phyloP scores from a whole-genome alignment of 2,329 filamentous ascomycete species.

The Hymenoscyphus linearis region DNA sequence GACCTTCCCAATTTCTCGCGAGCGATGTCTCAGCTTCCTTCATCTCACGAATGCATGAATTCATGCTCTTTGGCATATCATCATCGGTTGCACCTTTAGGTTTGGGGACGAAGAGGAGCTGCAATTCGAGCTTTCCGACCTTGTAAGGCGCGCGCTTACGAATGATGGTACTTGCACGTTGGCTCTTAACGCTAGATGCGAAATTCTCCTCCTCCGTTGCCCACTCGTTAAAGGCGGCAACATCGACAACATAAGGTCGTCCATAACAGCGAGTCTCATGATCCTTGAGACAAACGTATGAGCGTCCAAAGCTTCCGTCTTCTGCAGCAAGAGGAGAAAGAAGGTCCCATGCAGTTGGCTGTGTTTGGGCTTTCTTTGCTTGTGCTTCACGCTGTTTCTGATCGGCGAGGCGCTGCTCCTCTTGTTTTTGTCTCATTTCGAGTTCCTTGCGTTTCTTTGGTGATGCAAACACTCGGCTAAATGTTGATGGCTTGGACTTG shows the following conservation, averaged over 20 bases:
- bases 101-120: constrained; percentile 90
- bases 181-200: constrained; percentile 88
- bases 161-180: constrained; percentile 66
- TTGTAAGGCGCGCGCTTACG: constrained; percentile 91
- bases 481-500: constrained; percentile 76
- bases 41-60: constrained; percentile 88
- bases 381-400: constrained; percentile 60
- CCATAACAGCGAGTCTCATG: constrained; percentile 87
- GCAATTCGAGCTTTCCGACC: constrained; percentile 88
- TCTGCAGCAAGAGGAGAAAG: constrained; percentile 80
- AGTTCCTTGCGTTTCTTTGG: constrained; percentile 96
- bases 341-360: constrained; percentile 77
- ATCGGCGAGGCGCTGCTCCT: constrained; percentile 65
- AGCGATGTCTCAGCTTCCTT: constrained; percentile 80
- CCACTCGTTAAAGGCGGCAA: constrained; percentile 98
- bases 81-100: constrained; percentile 83
- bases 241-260: constrained; percentile 78
- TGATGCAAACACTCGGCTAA: constrained; percentile 87
- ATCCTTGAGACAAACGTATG: constrained; percentile 90
- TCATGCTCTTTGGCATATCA: constrained; percentile 99
- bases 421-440: constrained; percentile 76
- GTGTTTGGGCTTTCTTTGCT: constrained; percentile 55
- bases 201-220: constrained; percentile 77
- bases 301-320: constrained; percentile 89
- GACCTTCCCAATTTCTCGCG: constrained; percentile 76